Evolutionary conservation across 192 early-diverging fungal genomes (phyloP), one percentile per base, ranked within the genome.

Genomic region (Backusella macrospora): DNA sequence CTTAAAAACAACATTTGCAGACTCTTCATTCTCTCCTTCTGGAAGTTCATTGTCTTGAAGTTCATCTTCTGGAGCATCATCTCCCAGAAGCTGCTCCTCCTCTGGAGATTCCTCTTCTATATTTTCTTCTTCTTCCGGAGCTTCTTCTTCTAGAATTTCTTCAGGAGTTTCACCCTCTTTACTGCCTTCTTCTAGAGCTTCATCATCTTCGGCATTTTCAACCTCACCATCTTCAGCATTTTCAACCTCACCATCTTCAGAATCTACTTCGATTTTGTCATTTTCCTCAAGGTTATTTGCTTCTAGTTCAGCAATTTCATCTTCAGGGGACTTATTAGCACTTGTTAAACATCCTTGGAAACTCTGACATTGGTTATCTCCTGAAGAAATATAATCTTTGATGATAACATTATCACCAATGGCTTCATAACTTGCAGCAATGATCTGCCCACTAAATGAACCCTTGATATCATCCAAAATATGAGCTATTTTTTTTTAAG

Each of bases 371-470:
- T 43, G 39, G 7, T 42, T 39, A 42, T 40, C 65, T 4, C 65
- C 65, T 9, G 65, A 38, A 21, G 65, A 66, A 10, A 43, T 10
- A 21, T 66, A 66, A 26, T 66, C 65, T 1, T 42, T 42, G 18
- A 66, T 66, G 16, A 16, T 38, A 66, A 66, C 4, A 40, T 40
- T 39, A 66, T 66, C 65, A 13, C 40, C 65, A 13, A 40, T 15
- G 21, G 65, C 37, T 66, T 66, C 65, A 39, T 66, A 66, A 1
- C 65, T 66, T 18, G 37, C 65, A n/a, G 65, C 65, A 43, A 66
- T 66, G 16, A 66, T 3, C 13, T 66, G 65, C 40, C 65, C 65
- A 39, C 38, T 40, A 42, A 66, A 66, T 40, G 65, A 66, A 13
- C 65, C 65, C n/a, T 16, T 39, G 18, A 40, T n/a, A n/a, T 42